Percentiles rank a stretch among this genome's conserved stretches.
Conservation (phyloP, 768 basidiomycete species). For the Crucibulum laeve region DNA sequence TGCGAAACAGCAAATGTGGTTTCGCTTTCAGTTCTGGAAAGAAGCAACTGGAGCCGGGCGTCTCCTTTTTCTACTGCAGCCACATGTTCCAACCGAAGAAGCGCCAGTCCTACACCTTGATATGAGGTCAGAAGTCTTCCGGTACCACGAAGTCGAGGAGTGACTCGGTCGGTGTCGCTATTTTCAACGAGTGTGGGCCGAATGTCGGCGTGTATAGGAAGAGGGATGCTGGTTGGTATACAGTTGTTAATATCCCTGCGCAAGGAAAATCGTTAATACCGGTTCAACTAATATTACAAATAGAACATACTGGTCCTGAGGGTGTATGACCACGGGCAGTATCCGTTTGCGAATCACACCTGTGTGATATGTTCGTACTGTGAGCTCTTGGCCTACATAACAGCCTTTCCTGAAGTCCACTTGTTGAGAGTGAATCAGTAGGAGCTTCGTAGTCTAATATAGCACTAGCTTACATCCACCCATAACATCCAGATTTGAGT, state of each 20-base stretch:
- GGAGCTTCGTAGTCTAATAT: not conserved
- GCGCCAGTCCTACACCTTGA: conserved; percentile 65
- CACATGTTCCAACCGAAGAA: conserved; percentile 77
- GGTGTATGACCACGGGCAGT: conserved; percentile 66
- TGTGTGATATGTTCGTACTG: conserved; percentile 94
- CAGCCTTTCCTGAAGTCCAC: conserved; percentile 98
- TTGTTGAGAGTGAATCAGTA: conserved; percentile 9
- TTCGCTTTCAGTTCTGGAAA: conserved; percentile 20
- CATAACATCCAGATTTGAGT: conserved; percentile 93
- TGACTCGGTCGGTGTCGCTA: conserved; percentile 19
- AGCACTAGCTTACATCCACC: conserved; percentile 66
- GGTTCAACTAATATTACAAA: not conserved
- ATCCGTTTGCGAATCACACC: conserved; percentile 89
- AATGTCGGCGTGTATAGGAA: conserved; percentile 34
- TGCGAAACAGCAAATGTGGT: conserved; percentile 46
- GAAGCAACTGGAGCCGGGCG: conserved; percentile 34
- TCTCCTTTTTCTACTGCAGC: conserved; percentile 47
- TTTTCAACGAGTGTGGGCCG: conserved; percentile 21
- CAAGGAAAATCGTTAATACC: not conserved
- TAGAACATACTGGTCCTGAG: conserved; percentile 29
- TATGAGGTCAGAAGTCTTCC: conserved; percentile 70
- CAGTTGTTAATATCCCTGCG: too few relatives aligned
- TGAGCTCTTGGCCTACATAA: conserved; percentile 96
- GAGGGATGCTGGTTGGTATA: conserved; percentile 15
- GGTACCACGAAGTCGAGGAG: conserved; percentile 61